Conservation (phyloP, 768 basidiomycete genomes). For the Mycena leptocephala region DNA sequence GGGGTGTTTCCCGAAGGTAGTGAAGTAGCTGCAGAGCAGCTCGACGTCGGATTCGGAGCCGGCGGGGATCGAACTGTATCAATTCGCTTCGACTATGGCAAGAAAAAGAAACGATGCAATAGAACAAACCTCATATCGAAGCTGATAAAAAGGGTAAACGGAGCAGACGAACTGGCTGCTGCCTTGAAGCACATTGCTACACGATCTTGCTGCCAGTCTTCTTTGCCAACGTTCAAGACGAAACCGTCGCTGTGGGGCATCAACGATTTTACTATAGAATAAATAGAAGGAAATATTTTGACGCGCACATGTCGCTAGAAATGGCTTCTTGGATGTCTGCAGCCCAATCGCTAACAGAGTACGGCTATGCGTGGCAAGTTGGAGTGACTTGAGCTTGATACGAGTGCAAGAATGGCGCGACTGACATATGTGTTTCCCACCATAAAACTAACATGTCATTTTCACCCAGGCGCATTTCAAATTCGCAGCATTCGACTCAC, state of each 20-base stretch:
- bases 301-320: slow-evolving; percentile 41
- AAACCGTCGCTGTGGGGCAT: slow-evolving; percentile 54
- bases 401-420: too few relatives aligned
- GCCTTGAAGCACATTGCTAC: slow-evolving; percentile 57
- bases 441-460: slow-evolving; percentile 46
- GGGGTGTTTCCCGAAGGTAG: slow-evolving; percentile 54
- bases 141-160: slow-evolving; percentile 57
- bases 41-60: slow-evolving; percentile 39
- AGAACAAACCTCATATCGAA: slow-evolving; percentile 53
- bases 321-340: slow-evolving; percentile 49
- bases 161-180: slow-evolving; percentile 37
- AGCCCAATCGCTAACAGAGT: slow-evolving; percentile 47
- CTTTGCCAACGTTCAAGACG: slow-evolving; percentile 63
- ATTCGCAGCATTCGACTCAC: slow-evolving; percentile 15
- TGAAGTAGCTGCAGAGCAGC: slow-evolving; percentile 52
- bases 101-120: slow-evolving; percentile 42
- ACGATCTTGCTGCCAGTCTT: slow-evolving; percentile 55
- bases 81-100: not conserved
- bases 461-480: too few relatives aligned
- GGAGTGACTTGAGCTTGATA: not conserved
- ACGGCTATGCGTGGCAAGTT: slow-evolving; percentile 37
- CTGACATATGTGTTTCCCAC: slow-evolving; percentile 54
- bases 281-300: not conserved
- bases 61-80: slow-evolving; percentile 36
- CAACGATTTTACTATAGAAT: not conserved